Conservation (phyloP, 345 rosid genomes). For the Hibiscus mutabilis region DNA sequence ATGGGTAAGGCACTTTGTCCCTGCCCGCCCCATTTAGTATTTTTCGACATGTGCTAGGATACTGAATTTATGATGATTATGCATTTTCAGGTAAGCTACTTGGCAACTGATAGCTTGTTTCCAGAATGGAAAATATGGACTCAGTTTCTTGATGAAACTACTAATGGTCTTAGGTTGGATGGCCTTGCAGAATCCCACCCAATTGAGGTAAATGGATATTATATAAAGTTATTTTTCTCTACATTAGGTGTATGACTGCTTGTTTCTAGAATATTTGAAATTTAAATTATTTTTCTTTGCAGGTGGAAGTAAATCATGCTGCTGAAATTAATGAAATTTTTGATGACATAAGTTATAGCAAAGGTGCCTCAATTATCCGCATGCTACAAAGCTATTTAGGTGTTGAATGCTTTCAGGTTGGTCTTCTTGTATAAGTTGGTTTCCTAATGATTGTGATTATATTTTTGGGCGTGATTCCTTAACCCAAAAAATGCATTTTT, state of each 20-base stretch:
- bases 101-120: constrained; percentile 83
- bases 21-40: background rate
- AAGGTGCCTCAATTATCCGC: constrained; percentile 91
- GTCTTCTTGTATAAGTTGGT: constrained; percentile 13
- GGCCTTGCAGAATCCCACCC: constrained; percentile 98
- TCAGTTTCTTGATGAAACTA: constrained; percentile 87
- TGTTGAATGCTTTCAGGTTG: constrained; percentile 87
- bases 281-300: constrained; percentile 11
- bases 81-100: constrained; percentile 80
- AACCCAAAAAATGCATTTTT: background rate
- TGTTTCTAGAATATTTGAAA: background rate
- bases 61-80: constrained; percentile 12
- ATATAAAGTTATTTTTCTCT: background rate
- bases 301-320: constrained; percentile 93
- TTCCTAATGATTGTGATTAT: background rate
- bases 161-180: constrained; percentile 81
- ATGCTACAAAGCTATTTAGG: constrained; percentile 98
- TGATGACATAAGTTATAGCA: constrained; percentile 87
- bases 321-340: constrained; percentile 90
- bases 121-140: constrained; percentile 99
- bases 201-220: constrained; percentile 59
- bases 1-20: constrained; percentile 50
- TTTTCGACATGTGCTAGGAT: background rate
- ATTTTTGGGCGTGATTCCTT: background rate
- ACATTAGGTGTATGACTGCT: background rate